These are phyloP conservation scores for Saccharomycopsis fodiens DNA, from an alignment of 805 yeast species.

Conservation along the genomic window DNA sequence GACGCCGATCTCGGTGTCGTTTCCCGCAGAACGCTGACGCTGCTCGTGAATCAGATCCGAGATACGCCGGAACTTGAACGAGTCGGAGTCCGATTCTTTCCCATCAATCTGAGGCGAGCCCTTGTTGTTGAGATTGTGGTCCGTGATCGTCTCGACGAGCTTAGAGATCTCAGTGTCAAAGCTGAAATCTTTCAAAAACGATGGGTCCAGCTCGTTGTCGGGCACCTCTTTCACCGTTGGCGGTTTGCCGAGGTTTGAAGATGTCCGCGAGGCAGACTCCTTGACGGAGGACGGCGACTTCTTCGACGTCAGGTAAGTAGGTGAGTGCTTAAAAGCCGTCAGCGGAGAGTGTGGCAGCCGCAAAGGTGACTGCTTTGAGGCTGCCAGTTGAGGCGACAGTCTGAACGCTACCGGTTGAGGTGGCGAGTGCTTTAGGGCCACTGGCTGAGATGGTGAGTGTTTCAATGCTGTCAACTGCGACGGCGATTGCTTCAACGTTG, in stretches of 20 bases:
- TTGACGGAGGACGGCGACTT: not conserved
- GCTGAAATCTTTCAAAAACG: constrained; percentile 13
- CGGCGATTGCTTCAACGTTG: no score
- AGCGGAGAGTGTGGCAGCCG: no score
- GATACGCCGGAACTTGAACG: not conserved
- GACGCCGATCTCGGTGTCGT: not conserved
- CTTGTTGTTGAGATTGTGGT: not conserved
- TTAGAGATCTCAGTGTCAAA: constrained; percentile 11
- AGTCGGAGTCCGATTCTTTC: not conserved
- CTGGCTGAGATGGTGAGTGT: no score
- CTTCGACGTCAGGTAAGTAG: not conserved
- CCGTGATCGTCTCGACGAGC: not conserved
- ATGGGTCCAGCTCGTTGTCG: constrained; percentile 3
- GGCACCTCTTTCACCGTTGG: not conserved
- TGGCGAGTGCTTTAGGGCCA: no score
- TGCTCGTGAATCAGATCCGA: not conserved
- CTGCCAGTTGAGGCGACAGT: no score
- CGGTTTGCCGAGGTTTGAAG: not conserved
- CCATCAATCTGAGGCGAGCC: not conserved
- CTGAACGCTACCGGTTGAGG: no score
- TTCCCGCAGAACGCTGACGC: not conserved
- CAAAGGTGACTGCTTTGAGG: no score
- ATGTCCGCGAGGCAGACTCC: not conserved
- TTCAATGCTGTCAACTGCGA: no score
- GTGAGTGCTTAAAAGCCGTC: no score